phyloP scores from a whole-genome alignment of 768 basidiomycete genomes.

The Leccinum disarticulatum region DNA sequence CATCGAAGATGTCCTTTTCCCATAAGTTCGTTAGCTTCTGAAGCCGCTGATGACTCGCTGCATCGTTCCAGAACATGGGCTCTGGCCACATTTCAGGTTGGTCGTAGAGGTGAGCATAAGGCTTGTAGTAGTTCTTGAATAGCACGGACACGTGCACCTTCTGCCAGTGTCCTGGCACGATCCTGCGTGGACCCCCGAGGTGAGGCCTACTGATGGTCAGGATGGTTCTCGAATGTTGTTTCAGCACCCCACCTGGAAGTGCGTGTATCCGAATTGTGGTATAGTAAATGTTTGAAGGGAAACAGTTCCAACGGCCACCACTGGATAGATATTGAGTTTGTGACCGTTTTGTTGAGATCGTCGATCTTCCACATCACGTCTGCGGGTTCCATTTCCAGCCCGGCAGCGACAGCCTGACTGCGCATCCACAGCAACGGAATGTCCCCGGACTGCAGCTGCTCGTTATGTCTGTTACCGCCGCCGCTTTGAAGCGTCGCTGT shows the following conservation, averaged over 20 bases:
- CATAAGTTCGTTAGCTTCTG: slow-evolving; percentile 19
- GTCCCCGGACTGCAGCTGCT: slow-evolving; percentile 28
- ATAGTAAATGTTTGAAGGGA: slow-evolving; percentile 27
- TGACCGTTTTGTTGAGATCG: slow-evolving; percentile 27
- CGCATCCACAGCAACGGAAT: slow-evolving; percentile 35
- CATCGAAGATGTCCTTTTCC: slow-evolving; percentile 33
- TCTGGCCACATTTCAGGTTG: slow-evolving; percentile 27
- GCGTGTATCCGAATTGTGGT: slow-evolving; percentile 26
- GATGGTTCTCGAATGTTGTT: not conserved
- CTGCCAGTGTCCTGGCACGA: slow-evolving; percentile 24
- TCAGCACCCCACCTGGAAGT: slow-evolving; percentile 18
- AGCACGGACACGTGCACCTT: slow-evolving; percentile 33
- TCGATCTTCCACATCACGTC: slow-evolving; percentile 31
- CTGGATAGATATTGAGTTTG: slow-evolving; percentile 6
- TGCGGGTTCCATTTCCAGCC: slow-evolving; percentile 20
- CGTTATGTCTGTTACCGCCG: slow-evolving; percentile 29
- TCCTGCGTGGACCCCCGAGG: slow-evolving; percentile 24
- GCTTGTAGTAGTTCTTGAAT: slow-evolving; percentile 32
- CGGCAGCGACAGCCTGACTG: slow-evolving; percentile 28
- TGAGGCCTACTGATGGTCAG: slow-evolving; percentile 27
- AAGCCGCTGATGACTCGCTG: slow-evolving; percentile 20
- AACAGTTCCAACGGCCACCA: slow-evolving; percentile 30
- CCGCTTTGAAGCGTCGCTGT: slow-evolving; percentile 14
- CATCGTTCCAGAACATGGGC: slow-evolving; percentile 32
- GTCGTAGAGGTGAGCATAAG: slow-evolving; percentile 23